phyloP scores from a whole-genome alignment of 208 protist species.

The Tritrichomonas musculus region DNA sequence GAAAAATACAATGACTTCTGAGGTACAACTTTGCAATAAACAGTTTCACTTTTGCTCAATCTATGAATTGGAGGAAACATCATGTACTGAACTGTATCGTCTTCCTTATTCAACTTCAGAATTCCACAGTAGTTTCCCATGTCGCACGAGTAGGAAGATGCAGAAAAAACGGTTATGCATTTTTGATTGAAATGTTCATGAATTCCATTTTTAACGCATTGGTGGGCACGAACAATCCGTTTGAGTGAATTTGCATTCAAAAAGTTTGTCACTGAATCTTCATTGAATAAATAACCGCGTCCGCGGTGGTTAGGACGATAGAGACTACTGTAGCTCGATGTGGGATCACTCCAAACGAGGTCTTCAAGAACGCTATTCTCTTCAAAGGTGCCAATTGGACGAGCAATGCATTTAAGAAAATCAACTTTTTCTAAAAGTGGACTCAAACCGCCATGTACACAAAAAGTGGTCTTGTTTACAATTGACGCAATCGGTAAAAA shows the following conservation, averaged over 20 bases:
- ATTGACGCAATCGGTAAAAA: too few species aligned
- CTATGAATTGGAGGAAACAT: too few species aligned
- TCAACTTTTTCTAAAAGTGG: too few species aligned
- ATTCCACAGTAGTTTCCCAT: too few species aligned
- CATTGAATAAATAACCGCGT: not conserved
- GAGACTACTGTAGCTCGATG: not conserved
- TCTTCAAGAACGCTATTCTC: not conserved
- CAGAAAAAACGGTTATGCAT: not conserved
- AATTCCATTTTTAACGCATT: not conserved
- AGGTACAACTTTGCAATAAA: too few species aligned
- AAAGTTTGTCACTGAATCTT: not conserved
- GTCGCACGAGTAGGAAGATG: too few species aligned
- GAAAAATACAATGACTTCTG: too few species aligned
- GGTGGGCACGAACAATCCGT: not conserved
- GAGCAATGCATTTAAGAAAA: not conserved
- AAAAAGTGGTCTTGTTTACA: too few species aligned
- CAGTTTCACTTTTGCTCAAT: too few species aligned
- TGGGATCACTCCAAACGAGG: not conserved
- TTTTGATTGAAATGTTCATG: not conserved
- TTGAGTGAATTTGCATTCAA: not conserved
- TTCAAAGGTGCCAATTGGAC: not conserved
- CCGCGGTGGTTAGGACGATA: not conserved
- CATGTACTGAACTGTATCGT: too few species aligned
- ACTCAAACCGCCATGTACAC: not conserved
- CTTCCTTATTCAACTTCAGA: too few species aligned